phyloP scores from a whole-genome alignment of 2,329 filamentous ascomycete genomes.

The Coleophoma crateriformis region DNA sequence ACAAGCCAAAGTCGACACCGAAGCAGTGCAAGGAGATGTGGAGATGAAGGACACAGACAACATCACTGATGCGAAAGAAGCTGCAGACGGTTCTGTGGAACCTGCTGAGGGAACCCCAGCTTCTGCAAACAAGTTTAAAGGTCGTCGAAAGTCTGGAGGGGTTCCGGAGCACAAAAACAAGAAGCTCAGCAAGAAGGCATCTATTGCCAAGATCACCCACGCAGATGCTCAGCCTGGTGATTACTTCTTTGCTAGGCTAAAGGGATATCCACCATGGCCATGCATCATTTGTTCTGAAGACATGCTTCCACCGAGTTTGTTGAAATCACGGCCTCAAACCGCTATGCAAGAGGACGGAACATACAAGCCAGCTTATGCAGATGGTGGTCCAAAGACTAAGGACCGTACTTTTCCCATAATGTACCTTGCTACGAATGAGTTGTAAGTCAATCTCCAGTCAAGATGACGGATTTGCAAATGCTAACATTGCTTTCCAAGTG shows the following conservation, averaged over 20 bases:
- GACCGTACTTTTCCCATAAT: constrained; percentile 91
- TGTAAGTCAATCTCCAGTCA: constrained; percentile 57
- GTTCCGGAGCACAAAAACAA: constrained; percentile 66
- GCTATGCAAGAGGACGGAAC: constrained; percentile 77
- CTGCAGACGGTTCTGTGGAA: constrained; percentile 21
- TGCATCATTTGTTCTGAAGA: constrained; percentile 89
- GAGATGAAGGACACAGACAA: constrained; percentile 29
- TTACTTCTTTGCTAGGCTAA: constrained; percentile 87
- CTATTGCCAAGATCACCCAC: constrained; percentile 63
- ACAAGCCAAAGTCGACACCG: constrained; percentile 14
- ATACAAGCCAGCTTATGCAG: constrained; percentile 80
- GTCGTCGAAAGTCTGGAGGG: constrained; percentile 68
- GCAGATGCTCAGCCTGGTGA: constrained; percentile 85
- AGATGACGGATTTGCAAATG: no score
- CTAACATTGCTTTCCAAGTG: constrained; percentile 44
- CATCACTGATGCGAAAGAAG: constrained; percentile 20
- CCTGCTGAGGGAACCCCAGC: constrained; percentile 29
- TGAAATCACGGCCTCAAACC: constrained; percentile 76
- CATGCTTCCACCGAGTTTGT: constrained; percentile 78
- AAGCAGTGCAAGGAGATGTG: constrained; percentile 15
- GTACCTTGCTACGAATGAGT: constrained; percentile 93
- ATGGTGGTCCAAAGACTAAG: constrained; percentile 78
- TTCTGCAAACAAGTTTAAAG: constrained; percentile 38
- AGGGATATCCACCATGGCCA: constrained; percentile 93
- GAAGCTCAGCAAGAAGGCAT: constrained; percentile 82